These are phyloP conservation scores for Alternaria dauci DNA, from an alignment of 2,329 filamentous ascomycete species.

Conservation along the genomic window DNA sequence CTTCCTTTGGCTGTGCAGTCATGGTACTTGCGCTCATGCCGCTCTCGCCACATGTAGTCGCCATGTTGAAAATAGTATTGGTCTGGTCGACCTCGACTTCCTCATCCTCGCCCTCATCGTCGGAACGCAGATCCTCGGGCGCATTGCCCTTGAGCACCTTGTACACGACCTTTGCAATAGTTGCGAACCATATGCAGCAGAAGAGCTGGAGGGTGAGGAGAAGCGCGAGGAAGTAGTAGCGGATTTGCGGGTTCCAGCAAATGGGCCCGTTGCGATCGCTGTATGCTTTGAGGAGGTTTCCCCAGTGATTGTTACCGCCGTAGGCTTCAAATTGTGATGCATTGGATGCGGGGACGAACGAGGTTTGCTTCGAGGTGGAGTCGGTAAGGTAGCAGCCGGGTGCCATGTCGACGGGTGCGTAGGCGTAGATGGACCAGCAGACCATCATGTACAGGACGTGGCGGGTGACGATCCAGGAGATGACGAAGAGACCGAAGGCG, in stretches of 20 bases:
- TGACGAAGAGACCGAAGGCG: slow-evolving; percentile 84
- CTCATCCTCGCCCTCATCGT: slow-evolving; percentile 78
- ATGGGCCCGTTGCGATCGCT: slow-evolving; percentile 74
- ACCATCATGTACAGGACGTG: slow-evolving; percentile 82
- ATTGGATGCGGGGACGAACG: slow-evolving; percentile 64
- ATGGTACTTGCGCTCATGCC: slow-evolving; percentile 31
- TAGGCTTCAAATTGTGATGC: slow-evolving; percentile 47
- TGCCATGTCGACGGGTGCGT: slow-evolving; percentile 68
- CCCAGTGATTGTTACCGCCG: slow-evolving; percentile 54
- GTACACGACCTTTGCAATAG: slow-evolving; percentile 85
- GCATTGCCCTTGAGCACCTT: slow-evolving; percentile 78
- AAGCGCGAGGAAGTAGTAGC: slow-evolving; percentile 77
- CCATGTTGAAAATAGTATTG: slow-evolving; percentile 31
- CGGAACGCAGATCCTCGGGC: slow-evolving; percentile 87
- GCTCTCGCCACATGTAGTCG: slow-evolving; percentile 41
- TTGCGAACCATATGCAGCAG: slow-evolving; percentile 85
- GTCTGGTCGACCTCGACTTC: slow-evolving; percentile 55
- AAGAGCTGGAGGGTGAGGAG: slow-evolving; percentile 82
- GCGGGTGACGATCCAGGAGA: slow-evolving; percentile 82
- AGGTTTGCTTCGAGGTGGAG: slow-evolving; percentile 45
- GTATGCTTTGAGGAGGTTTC: slow-evolving; percentile 78
- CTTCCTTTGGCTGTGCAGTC: slow-evolving; percentile 62
- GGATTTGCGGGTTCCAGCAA: slow-evolving; percentile 79
- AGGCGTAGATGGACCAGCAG: slow-evolving; percentile 81
- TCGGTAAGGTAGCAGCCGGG: slow-evolving; percentile 75